Conservation (phyloP, 1,284 basidiomycete genomes). For the Tremellales sp. region DNA sequence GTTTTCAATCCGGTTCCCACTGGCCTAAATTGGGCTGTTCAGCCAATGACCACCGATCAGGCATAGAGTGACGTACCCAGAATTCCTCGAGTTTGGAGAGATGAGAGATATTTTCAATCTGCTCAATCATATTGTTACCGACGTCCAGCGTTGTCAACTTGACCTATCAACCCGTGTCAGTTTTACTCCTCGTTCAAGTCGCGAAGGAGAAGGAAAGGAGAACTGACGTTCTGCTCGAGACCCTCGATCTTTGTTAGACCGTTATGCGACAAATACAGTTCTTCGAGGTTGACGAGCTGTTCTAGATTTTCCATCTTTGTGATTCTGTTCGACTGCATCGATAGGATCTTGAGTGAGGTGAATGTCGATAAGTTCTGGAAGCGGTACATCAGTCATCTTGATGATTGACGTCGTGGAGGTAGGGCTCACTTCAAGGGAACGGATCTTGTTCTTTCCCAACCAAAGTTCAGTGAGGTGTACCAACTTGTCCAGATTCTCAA, state of each 20-base stretch:
- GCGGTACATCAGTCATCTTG: constrained; percentile 2
- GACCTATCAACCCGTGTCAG: no score
- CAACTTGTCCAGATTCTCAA: constrained; percentile 81
- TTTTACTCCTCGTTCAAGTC: constrained; percentile 1
- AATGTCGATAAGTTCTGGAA: constrained; percentile 59
- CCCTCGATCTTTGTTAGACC: constrained; percentile 82
- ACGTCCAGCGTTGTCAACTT: constrained; percentile 84
- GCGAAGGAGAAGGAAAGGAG: not conserved
- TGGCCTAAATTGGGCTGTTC: constrained; percentile 59
- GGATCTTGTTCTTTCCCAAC: constrained; percentile 97
- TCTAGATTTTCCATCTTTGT: constrained; percentile 80
- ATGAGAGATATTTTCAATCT: constrained; percentile 76
- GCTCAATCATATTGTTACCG: constrained; percentile 75
- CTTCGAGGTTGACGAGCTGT: constrained; percentile 67
- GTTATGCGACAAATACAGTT: constrained; percentile 93
- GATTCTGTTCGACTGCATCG: constrained; percentile 90
- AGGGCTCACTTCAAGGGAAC: constrained; percentile 68
- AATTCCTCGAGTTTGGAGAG: constrained; percentile 76
- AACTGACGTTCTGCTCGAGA: constrained; percentile 70
- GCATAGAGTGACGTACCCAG: constrained; percentile 64
- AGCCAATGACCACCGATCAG: not conserved
- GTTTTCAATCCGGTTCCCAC: constrained; percentile 74
- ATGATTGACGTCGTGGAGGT: constrained; percentile 3
- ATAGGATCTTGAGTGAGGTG: constrained; percentile 71
- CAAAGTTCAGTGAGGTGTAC: constrained; percentile 86